These are phyloP conservation scores for Ophiocordyceps camponoti-leonardi DNA, from an alignment of 2,329 filamentous ascomycete genomes.

Conservation along the genomic window DNA sequence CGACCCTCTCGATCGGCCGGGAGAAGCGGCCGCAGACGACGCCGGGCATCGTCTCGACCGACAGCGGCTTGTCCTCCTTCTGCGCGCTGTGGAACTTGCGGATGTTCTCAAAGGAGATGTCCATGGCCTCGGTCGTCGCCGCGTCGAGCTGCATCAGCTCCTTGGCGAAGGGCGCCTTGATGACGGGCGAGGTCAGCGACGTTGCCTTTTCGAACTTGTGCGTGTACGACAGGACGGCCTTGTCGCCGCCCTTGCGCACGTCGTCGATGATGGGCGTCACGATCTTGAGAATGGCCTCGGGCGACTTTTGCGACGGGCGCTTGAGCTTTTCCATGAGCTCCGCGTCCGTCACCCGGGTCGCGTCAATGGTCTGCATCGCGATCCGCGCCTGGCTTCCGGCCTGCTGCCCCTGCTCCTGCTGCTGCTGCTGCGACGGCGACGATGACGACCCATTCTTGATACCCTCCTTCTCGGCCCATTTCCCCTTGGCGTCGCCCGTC, in stretches of 20 bases:
- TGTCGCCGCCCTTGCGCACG: constrained; percentile 69
- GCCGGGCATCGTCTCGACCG: constrained; percentile 95
- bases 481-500: constrained; percentile 84
- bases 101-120: constrained; percentile 88
- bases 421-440: constrained; percentile 16
- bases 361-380: constrained; percentile 65
- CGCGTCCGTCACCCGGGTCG: constrained; percentile 41
- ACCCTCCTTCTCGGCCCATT: constrained; percentile 73
- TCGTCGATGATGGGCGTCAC: constrained; percentile 84
- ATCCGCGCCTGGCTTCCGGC: constrained; percentile 36
- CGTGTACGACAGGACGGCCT: constrained; percentile 78
- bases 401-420: constrained; percentile 17
- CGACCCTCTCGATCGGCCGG: constrained; percentile 86
- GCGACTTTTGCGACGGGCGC: constrained; percentile 83
- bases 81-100: constrained; percentile 86
- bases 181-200: constrained; percentile 71
- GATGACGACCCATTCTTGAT: constrained; percentile 29
- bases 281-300: constrained; percentile 83
- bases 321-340: constrained; percentile 62
- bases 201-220: constrained; percentile 97
- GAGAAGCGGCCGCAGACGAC: constrained; percentile 88
- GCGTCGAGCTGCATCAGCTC: constrained; percentile 69
- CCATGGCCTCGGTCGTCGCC: constrained; percentile 84
- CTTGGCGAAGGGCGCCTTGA: constrained; percentile 75
- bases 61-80: constrained; percentile 62